These are phyloP conservation scores for Fraxinus platypoda DNA, from an alignment of 305 asterid species.

Conservation along the genomic window DNA sequence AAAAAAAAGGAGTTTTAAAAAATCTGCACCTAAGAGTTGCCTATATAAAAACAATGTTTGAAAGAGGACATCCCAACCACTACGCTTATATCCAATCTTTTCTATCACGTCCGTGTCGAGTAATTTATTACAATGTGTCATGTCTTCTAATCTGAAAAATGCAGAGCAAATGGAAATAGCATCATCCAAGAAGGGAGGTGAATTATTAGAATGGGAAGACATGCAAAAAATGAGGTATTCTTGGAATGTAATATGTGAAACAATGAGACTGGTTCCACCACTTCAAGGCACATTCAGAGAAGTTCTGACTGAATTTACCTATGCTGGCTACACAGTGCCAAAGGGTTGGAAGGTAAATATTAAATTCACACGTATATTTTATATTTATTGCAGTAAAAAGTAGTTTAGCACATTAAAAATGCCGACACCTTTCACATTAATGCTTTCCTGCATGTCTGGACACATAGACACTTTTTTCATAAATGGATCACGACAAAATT, in stretches of 20 bases:
- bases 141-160: background rate
- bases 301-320: conserved; percentile 47
- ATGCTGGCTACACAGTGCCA: conserved; percentile 65
- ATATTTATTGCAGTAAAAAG: background rate
- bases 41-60: background rate
- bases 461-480: background rate
- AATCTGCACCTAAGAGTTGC: background rate
- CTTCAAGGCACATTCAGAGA: conserved; percentile 59
- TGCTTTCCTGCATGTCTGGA: background rate
- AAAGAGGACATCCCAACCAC: background rate
- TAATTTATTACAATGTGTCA: too few relatives aligned
- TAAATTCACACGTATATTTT: background rate
- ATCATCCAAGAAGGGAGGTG: conserved; percentile 38
- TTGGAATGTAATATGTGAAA: conserved; percentile 57
- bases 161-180: conserved; percentile 62
- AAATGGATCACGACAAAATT: background rate
- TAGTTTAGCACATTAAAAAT: background rate
- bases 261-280: conserved; percentile 64
- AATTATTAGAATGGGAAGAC: conserved; percentile 52
- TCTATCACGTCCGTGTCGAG: background rate
- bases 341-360: conserved; percentile 67
- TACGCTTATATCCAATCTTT: background rate
- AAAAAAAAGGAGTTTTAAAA: too few relatives aligned
- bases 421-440: background rate
- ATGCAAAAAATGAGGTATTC: conserved; percentile 57